Base-by-base conservation (phyloP, 352 stramenopile genomes). In the Globisporangium solare region DNA sequence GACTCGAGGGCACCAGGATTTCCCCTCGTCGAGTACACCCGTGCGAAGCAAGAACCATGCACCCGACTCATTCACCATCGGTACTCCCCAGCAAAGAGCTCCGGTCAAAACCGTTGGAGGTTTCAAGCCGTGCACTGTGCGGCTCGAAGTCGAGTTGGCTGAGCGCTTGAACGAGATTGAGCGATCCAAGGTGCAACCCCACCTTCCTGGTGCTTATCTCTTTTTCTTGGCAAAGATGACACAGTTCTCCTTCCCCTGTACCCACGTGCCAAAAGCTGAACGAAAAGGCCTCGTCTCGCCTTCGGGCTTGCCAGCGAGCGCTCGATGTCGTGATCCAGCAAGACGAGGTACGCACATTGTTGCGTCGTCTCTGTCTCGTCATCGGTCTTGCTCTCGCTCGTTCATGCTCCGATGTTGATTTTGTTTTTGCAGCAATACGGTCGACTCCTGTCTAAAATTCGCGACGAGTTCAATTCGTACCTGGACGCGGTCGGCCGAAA, bases 81-180 rank as follows among this genome's bases (percentile, higher is more conserved):
- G 17, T 18, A 3, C n/a, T n/a, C n/a, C n/a, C n/a, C 47, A 54
- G 47, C 39, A 49, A 15, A 22, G 24, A 48, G 21, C 45, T 8
- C 10, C 22, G 17, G 5, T 13, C 11, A 49, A 27, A 43, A 11
- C 45, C 15, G 24, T 74, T 31, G 61, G 68, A 17, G 68, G 71
- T 17, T 87, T 72, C 70, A 84, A 77, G 49, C 76, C 75, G 10
- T 70, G 43, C 13, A 71, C 63, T 1, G 66, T 83, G 13, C 68
- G 83, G 32, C 67, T 91, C 1, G 81, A 91, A 60, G 67, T 88
- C 18, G 76, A 89, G 49, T 58, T 91, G 21, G 69, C 73, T 7
- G 75, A 88, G 51, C 70, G 75, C 0, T 58, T 91, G 21, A 80
- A 86, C 50, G 78, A 86, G 40, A 84, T 91, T 47, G 78, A 86